Conservation (phyloP, 2,329 filamentous ascomycete species). For the Diaporthe humulicola region DNA sequence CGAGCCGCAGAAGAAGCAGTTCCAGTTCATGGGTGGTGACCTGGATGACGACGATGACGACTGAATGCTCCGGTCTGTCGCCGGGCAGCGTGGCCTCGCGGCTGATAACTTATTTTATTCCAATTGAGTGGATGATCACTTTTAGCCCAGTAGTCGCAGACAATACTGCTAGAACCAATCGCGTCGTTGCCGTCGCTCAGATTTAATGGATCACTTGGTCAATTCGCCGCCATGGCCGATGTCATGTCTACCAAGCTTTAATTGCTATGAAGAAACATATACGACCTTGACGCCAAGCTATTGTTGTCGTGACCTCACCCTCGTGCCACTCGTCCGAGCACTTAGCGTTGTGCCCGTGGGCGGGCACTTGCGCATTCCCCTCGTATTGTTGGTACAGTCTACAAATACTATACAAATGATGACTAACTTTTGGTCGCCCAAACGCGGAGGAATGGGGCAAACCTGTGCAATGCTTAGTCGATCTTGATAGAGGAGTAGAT, state of each 20-base stretch:
- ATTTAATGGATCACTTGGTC: background rate
- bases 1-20: conserved; percentile 60
- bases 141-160: background rate
- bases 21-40: conserved; percentile 64
- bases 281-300: conserved; percentile 27
- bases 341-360: conserved; percentile 3
- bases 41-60: conserved; percentile 64
- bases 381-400: conserved; percentile 36
- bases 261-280: conserved; percentile 14
- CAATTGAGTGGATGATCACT: background rate
- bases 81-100: background rate
- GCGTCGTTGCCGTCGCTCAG: background rate
- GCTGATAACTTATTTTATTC: background rate
- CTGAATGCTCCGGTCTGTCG: background rate
- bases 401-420: conserved; percentile 40
- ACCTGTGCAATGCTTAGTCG: conserved; percentile 67
- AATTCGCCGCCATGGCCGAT: background rate
- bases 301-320: background rate
- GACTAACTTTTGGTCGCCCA: background rate
- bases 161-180: background rate
- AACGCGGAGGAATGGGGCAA: background rate
- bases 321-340: conserved; percentile 3
- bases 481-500: conserved; percentile 99
- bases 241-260: conserved; percentile 2
- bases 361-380: background rate